Evolutionary conservation across 345 rosid genomes (phyloP), one percentile per base, ranked within the genome.

Genomic region (Gossypium longicalyx): DNA sequence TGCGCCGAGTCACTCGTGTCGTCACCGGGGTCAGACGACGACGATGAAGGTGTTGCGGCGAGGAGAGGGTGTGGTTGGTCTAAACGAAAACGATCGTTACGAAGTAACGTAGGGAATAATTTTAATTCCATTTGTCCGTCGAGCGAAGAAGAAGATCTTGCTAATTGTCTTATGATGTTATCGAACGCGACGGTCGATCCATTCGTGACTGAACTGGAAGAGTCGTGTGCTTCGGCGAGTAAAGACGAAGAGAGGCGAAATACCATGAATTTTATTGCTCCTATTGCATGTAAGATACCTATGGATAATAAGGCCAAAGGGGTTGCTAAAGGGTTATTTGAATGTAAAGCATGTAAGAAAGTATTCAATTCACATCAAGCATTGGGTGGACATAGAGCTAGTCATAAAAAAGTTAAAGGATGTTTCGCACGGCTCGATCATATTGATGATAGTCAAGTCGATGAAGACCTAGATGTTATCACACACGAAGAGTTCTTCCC

Each of bases 361-460:
- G 97, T 93, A 70, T 96, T 96, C 83, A 86, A 89, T 81, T 96
- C 99, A 44, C 99, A 96, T 78, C 99, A 96, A 85, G 99, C 99
- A 12, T 80, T 96, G 74, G 99, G 99, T 2, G 98, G 99, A 60
- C 98, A 96, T 76, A 85, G 99, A 83, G 98, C 99, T 9, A 96
- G 98, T 82, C 99, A 96, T 84, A 93, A 96, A 86, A 96, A 96
- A 74, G 99, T 96, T 41, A 93, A 91, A 78, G 99, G 98, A 29
- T 96, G 99, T 71, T 96, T 91, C 77, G 98, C 99, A 12, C 76
- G 90, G 77, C 77, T 83, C 27, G 91, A 88, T 73, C 82, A 78
- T 1, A 71, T 71, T 0, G 85, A 86, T 20, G 87, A 85, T 64
- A 79, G 76, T 66, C 52, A 78, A 38, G 83, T 71, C 8, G 89